Evolutionary conservation across 805 yeast genomes (phyloP).

Genomic region (Candida namnaoensis): DNA sequence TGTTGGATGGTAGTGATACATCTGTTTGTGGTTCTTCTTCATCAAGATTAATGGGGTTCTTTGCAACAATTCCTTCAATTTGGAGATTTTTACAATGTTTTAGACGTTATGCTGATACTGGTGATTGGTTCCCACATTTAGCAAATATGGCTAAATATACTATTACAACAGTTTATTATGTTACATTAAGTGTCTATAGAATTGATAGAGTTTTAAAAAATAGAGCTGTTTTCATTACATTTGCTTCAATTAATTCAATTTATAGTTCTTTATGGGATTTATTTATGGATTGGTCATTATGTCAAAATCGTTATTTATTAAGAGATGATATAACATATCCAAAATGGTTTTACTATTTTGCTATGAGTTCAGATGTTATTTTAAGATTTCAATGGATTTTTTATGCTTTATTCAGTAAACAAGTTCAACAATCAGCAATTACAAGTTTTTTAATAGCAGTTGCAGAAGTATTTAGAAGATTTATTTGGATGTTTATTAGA

Average conservation of each 20-base stretch:
- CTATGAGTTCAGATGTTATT: slow-evolving; percentile 65
- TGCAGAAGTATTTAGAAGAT: slow-evolving; percentile 76
- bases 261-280: slow-evolving; percentile 80
- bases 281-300: slow-evolving; percentile 91
- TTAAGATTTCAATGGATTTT: slow-evolving; percentile 89
- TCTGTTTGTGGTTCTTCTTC: slow-evolving; percentile 65
- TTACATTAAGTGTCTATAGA: slow-evolving; percentile 70
- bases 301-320: slow-evolving; percentile 56
- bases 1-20: slow-evolving; percentile 27
- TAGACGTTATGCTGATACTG: slow-evolving; percentile 86
- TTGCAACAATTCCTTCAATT: slow-evolving; percentile 75
- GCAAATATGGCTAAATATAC: slow-evolving; percentile 80
- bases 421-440: slow-evolving; percentile 80
- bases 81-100: slow-evolving; percentile 90
- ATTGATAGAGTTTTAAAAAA: slow-evolving; percentile 32
- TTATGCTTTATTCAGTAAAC: slow-evolving; percentile 67
- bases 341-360: slow-evolving; percentile 54
- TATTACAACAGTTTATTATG: slow-evolving; percentile 58
- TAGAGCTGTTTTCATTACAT: slow-evolving; percentile 55
- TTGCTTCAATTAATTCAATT: slow-evolving; percentile 68
- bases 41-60: slow-evolving; percentile 75
- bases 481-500: slow-evolving; percentile 85
- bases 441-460: slow-evolving; percentile 78
- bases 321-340: slow-evolving; percentile 70
- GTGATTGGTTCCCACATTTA: slow-evolving; percentile 93